phyloP scores from a whole-genome alignment of 2,329 filamentous ascomycete genomes.

The Penicillium sp. region DNA sequence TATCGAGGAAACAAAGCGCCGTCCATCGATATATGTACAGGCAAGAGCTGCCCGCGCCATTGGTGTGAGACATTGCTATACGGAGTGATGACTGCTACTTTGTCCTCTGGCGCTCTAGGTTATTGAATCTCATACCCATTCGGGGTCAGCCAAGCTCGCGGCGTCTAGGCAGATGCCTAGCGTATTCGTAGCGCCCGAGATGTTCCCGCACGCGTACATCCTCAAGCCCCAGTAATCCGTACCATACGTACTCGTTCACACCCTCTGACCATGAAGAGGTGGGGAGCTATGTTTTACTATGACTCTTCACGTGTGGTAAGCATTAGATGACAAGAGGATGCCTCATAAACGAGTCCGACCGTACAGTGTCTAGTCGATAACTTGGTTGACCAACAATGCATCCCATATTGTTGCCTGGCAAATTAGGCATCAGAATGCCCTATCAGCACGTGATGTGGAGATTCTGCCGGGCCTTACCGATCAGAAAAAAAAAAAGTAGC shows the following conservation, averaged over 20 bases:
- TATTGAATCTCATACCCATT: background rate
- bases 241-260: background rate
- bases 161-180: background rate
- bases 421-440: slow-evolving; percentile 9
- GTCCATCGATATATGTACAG: background rate
- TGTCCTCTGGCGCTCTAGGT: background rate
- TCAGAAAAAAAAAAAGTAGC: slow-evolving; percentile 28
- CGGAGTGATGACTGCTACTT: background rate
- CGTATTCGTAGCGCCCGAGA: background rate
- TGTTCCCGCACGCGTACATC: background rate
- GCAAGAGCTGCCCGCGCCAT: background rate
- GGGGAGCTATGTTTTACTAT: background rate
- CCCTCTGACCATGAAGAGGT: background rate
- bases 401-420: slow-evolving; percentile 6
- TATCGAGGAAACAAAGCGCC: background rate
- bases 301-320: background rate
- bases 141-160: background rate
- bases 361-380: background rate
- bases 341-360: background rate
- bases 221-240: background rate
- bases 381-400: too few species aligned
- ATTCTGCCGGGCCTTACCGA: slow-evolving; percentile 25
- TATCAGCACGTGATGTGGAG: slow-evolving; percentile 35
- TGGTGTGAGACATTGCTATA: background rate
- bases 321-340: background rate